These are phyloP conservation scores for Ceratonia siliqua DNA, from an alignment of 306 rosid genomes.

Conservation along the genomic window DNA sequence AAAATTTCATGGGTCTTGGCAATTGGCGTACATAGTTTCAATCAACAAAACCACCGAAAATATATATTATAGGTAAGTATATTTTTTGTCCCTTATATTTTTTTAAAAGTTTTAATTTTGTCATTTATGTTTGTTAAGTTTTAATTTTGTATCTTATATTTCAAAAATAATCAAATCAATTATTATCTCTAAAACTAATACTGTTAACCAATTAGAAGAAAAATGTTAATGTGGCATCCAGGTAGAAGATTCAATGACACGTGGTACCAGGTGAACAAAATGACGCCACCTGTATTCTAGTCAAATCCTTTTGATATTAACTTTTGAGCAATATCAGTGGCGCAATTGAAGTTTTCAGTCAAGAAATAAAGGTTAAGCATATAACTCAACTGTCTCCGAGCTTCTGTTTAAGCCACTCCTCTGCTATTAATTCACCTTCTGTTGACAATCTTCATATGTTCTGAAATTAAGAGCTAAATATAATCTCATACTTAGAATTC, in stretches of 20 bases:
- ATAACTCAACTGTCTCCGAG: background rate
- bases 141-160: too few relatives aligned
- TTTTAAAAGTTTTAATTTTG: too few relatives aligned
- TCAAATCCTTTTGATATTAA: background rate
- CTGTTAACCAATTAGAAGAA: too few relatives aligned
- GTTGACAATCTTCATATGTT: background rate
- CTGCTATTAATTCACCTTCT: background rate
- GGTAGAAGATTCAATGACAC: too few relatives aligned
- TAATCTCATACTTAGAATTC: background rate
- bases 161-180: too few relatives aligned
- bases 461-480: conserved; percentile 3
- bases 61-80: too few relatives aligned
- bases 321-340: background rate
- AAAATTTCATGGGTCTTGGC: background rate
- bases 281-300: too few relatives aligned
- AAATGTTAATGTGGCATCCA: too few relatives aligned
- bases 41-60: background rate
- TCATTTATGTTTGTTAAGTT: too few relatives aligned
- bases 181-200: too few relatives aligned
- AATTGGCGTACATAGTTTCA: background rate
- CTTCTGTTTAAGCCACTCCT: background rate
- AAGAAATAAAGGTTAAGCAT: background rate
- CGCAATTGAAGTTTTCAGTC: background rate
- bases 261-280: too few relatives aligned
- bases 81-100: too few relatives aligned